These are phyloP conservation scores for Pinus taeda DNA, from an alignment of 75 land plant species.

Conservation along the genomic window DNA sequence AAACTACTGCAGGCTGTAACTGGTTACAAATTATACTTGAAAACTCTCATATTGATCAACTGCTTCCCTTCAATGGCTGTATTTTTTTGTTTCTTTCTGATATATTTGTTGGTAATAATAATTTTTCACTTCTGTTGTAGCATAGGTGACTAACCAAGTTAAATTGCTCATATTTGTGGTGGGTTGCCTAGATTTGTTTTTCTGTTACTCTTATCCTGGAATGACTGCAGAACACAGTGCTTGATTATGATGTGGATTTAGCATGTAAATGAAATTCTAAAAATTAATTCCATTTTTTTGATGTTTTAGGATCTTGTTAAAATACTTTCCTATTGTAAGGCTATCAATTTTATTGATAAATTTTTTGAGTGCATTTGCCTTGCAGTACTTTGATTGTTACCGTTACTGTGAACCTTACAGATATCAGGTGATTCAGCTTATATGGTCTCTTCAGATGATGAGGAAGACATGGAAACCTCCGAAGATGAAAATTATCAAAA, in stretches of 20 bases:
- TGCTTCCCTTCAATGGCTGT: neutral
- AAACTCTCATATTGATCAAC: neutral
- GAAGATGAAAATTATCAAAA: neutral
- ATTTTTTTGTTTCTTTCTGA: neutral
- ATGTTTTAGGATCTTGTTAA: neutral
- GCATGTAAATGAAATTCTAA: too few relatives aligned
- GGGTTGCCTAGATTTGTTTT: neutral
- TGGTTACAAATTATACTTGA: neutral
- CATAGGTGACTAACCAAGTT: neutral
- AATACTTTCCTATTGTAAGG: neutral
- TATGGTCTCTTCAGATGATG: slow-evolving; percentile 13
- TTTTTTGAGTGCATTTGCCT: too few relatives aligned
- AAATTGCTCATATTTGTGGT: neutral
- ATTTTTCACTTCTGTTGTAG: neutral
- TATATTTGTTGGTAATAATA: neutral
- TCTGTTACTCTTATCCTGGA: neutral
- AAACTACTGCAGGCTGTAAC: neutral
- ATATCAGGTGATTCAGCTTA: slow-evolving; percentile 3
- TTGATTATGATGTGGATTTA: neutral
- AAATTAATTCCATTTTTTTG: neutral
- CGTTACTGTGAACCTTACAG: neutral
- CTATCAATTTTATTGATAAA: neutral
- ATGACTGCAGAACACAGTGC: neutral
- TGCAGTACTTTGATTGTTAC: too few relatives aligned
- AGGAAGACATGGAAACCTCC: neutral